Conservation (phyloP, 1,284 basidiomycete genomes). For the Exobasidium rhododendri region DNA sequence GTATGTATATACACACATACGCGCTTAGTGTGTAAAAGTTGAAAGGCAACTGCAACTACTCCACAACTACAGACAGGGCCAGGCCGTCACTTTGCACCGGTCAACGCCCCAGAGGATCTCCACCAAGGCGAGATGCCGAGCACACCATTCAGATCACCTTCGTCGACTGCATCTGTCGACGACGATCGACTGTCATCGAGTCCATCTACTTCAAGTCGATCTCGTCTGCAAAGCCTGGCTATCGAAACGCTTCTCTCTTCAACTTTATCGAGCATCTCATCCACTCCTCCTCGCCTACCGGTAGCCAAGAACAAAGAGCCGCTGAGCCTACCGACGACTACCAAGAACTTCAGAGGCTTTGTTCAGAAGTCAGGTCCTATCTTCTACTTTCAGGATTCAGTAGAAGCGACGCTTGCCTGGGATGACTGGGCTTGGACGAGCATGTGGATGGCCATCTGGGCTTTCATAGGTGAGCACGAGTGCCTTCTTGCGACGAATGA, state of each 20-base stretch:
- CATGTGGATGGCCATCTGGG: slow-evolving; percentile 54
- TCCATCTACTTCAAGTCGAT: not conserved
- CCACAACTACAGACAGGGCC: not conserved
- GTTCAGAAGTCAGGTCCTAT: slow-evolving; percentile 52
- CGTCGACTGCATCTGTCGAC: not conserved
- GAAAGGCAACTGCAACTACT: not conserved
- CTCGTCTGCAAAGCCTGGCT: slow-evolving; percentile 28
- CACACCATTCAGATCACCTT: not conserved
- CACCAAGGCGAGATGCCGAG: not conserved
- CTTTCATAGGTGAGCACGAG: slow-evolving; percentile 24
- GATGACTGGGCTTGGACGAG: slow-evolving; percentile 50
- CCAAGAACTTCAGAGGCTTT: slow-evolving; percentile 52
- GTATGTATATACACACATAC: too few relatives aligned
- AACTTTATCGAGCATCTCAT: slow-evolving; percentile 13
- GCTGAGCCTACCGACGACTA: slow-evolving; percentile 46
- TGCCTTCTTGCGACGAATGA: not conserved
- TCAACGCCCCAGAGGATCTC: not conserved
- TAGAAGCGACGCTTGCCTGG: slow-evolving; percentile 51
- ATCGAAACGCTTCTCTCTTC: slow-evolving; percentile 44
- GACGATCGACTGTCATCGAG: not conserved
- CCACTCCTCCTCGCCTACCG: slow-evolving; percentile 42
- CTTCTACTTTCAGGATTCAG: slow-evolving; percentile 52
- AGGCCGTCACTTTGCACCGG: not conserved
- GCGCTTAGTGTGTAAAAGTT: not conserved
- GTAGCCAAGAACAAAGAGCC: slow-evolving; percentile 48